A percentile compares a stretch with the other conserved stretches of the same genome.
phyloP scores from a whole-genome alignment of 441 rosid species.

The Gossypium armourianum region DNA sequence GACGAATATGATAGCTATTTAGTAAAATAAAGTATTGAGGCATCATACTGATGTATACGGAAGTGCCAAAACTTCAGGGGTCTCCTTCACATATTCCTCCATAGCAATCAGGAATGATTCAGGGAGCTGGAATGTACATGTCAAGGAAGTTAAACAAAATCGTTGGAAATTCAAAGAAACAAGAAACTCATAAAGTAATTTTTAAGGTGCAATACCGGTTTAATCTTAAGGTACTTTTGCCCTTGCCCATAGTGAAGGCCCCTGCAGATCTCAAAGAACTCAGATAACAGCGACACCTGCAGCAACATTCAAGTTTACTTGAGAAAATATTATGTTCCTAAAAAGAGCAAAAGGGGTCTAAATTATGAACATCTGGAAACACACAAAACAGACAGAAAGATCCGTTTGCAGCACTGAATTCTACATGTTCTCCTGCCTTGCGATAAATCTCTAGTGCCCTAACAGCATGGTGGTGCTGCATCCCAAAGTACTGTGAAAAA shows the following conservation, averaged over 20 bases:
- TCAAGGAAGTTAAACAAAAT: conserved; percentile 5
- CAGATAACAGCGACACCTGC: conserved; percentile 35
- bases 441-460: conserved; percentile 39
- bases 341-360: not conserved
- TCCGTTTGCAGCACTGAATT: not conserved
- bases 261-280: conserved; percentile 38
- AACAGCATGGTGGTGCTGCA: conserved; percentile 36
- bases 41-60: conserved; percentile 20
- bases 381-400: not conserved
- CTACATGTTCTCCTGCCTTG: conserved; percentile 39
- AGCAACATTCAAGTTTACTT: not conserved
- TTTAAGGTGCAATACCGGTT: conserved; percentile 23
- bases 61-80: conserved; percentile 21
- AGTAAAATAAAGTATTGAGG: not conserved
- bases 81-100: conserved; percentile 36
- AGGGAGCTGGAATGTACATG: conserved; percentile 31
- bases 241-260: conserved; percentile 26
- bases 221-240: conserved; percentile 28
- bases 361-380: not conserved
- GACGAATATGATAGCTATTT: not conserved
- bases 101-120: conserved; percentile 33
- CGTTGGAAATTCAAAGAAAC: not conserved
- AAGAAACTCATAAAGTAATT: not conserved
- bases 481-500: conserved; percentile 36
- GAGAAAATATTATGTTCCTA: not conserved